Base-by-base conservation (phyloP, 2,329 filamentous ascomycete genomes). In the Rosellinia necatrix region DNA sequence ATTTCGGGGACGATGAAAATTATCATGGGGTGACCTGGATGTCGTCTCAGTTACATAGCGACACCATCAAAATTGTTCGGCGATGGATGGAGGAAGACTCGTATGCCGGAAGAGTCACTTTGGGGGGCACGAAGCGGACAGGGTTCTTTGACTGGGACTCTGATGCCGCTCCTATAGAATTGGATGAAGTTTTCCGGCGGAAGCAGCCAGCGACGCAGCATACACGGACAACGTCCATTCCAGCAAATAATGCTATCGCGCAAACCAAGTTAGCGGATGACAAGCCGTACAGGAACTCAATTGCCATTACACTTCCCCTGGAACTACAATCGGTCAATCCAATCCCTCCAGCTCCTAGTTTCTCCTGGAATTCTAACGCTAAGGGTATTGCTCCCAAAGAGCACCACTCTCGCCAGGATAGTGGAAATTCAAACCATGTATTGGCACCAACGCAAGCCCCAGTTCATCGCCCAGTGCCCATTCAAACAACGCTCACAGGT, bases 81-180 rank as follows among this genome's bases (percentile, higher is more conserved):
- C 77, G 83, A 22, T 89, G 86, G 86, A 85, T 87, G 78, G 82
- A 86, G 62, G 81, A 87, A 63, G 84, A 85, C 62, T 81, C 82
- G 0, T 81, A 83, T 24, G 75, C 80, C 2, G 81, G 83, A 1
- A 78, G 78, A 43, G 71, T 76, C 10, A 74, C 73, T 1, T 69
- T 81, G 8, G 78, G 77, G 6, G 76, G 76, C 21, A 64, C 75
- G 0, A 71, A 74, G 42, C 71, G 75, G 5, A 78, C 76, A 54
- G 77, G 76, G 29, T 76, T 82, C 61, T 88, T 87, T 68, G 82
- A 84, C 25, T 88, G 85, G 85, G 81, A 86, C 60, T 79, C 78
- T 12, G 75, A 76, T 15, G 76, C 78, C 0, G 75, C 79, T 25
- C 75, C 78, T 8, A 73, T 85, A 2, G 75, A 79, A 7, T 75